Conservation (phyloP, 2,329 filamentous ascomycete species). For the Emmonsiellopsis sp. region DNA sequence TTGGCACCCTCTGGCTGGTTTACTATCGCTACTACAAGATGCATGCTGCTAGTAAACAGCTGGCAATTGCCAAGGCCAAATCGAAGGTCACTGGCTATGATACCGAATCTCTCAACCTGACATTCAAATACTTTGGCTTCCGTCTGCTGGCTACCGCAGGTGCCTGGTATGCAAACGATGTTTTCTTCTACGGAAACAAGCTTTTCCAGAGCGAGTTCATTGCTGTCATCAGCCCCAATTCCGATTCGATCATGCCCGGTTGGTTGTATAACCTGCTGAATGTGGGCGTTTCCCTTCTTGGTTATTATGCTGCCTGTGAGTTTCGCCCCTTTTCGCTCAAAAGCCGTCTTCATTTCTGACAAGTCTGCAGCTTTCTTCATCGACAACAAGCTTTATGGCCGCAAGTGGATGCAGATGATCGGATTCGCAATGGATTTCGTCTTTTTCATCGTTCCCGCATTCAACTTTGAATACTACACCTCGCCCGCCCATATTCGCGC, state of each 20-base stretch:
- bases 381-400: constrained; percentile 92
- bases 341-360: background rate
- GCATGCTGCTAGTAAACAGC: constrained; percentile 75
- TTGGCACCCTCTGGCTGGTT: constrained; percentile 86
- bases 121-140: constrained; percentile 73
- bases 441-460: constrained; percentile 84
- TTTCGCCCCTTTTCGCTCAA: background rate
- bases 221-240: constrained; percentile 60
- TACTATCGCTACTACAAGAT: constrained; percentile 97
- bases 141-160: constrained; percentile 79
- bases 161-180: constrained; percentile 91
- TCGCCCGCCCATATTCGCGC: constrained; percentile 59
- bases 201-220: constrained; percentile 92
- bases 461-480: constrained; percentile 79
- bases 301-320: constrained; percentile 73
- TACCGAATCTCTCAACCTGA: constrained; percentile 66
- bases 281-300: constrained; percentile 70
- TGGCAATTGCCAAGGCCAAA: constrained; percentile 76
- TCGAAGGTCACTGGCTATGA: constrained; percentile 86
- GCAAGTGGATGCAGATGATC: constrained; percentile 92
- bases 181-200: constrained; percentile 99
- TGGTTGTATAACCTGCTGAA: constrained; percentile 95
- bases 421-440: constrained; percentile 91
- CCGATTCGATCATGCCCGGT: constrained; percentile 65
- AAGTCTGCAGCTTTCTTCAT: constrained; percentile 54